A percentile compares a stretch with the other conserved stretches of the same genome.
Evolutionary conservation across 2,329 filamentous ascomycete species (phyloP).

Genomic region (Colletotrichum sp.): DNA sequence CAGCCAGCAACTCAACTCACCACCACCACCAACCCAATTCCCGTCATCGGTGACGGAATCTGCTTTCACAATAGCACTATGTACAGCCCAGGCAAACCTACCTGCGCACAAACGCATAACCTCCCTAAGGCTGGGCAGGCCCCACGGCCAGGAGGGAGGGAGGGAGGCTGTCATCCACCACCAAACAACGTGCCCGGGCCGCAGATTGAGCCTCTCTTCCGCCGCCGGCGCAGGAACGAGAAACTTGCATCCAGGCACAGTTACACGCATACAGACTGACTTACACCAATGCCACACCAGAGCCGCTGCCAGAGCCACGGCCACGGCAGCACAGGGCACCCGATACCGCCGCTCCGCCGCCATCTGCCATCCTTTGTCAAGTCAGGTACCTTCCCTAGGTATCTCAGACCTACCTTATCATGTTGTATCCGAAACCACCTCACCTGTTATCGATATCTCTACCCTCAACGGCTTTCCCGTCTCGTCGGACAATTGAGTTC

Average conservation of each 20-base stretch:
- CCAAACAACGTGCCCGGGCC: slow-evolving; percentile 19
- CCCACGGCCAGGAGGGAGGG: neutral
- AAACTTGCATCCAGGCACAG: slow-evolving; percentile 4
- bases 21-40: neutral
- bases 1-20: neutral
- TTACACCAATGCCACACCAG: neutral
- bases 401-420: neutral
- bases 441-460: neutral
- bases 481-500: neutral
- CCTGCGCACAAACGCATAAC: neutral
- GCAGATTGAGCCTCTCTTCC: slow-evolving; percentile 6
- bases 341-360: neutral
- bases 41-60: neutral
- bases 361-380: slow-evolving; percentile 6
- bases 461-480: neutral
- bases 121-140: neutral
- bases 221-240: slow-evolving; percentile 15
- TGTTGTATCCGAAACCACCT: slow-evolving; percentile 12
- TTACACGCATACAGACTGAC: neutral
- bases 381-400: neutral
- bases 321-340: neutral
- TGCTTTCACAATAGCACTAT: neutral
- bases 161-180: slow-evolving; percentile 6
- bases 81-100: neutral
- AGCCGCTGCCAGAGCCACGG: neutral